phyloP scores from a whole-genome alignment of 208 protist genomes.

The Histomonas meleagridis region DNA sequence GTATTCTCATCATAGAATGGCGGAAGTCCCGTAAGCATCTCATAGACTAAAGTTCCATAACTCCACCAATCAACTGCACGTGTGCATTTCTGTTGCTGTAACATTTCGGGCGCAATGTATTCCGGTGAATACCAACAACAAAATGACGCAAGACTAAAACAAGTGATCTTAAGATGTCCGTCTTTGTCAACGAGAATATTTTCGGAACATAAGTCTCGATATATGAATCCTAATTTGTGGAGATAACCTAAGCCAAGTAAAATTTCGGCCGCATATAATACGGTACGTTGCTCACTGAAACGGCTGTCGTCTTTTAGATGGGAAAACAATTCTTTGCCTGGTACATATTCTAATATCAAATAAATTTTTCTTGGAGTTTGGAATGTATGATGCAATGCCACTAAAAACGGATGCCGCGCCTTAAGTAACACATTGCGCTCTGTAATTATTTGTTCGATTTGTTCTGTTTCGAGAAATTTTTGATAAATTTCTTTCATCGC shows the following conservation, averaged over 20 bases:
- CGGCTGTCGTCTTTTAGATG: slow-evolving; percentile 39
- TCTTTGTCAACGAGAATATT: slow-evolving; percentile 42
- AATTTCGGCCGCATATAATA: slow-evolving; percentile 39
- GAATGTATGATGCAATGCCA: background rate
- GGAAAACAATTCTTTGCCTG: slow-evolving; percentile 37
- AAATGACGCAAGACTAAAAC: background rate
- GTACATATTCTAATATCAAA: background rate
- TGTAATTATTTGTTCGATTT: background rate
- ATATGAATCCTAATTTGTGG: slow-evolving; percentile 31
- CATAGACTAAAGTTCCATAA: slow-evolving; percentile 62
- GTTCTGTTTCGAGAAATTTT: background rate
- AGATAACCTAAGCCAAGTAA: slow-evolving; percentile 38
- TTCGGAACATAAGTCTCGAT: slow-evolving; percentile 42
- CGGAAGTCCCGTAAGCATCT: slow-evolving; percentile 61
- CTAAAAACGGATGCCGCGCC: background rate
- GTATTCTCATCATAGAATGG: slow-evolving; percentile 60
- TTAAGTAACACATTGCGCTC: background rate
- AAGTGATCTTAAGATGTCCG: slow-evolving; percentile 10
- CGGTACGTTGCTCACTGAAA: background rate
- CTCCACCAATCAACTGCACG: slow-evolving; percentile 65
- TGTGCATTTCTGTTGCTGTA: background rate
- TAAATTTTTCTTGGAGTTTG: slow-evolving; percentile 29
- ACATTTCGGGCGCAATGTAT: background rate
- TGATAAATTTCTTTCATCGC: slow-evolving; percentile 18
- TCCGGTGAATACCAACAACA: background rate